These are phyloP conservation scores for Nakaseomyces nivariensis DNA, from an alignment of 1,139 yeast genomes.

Conservation along the genomic window DNA sequence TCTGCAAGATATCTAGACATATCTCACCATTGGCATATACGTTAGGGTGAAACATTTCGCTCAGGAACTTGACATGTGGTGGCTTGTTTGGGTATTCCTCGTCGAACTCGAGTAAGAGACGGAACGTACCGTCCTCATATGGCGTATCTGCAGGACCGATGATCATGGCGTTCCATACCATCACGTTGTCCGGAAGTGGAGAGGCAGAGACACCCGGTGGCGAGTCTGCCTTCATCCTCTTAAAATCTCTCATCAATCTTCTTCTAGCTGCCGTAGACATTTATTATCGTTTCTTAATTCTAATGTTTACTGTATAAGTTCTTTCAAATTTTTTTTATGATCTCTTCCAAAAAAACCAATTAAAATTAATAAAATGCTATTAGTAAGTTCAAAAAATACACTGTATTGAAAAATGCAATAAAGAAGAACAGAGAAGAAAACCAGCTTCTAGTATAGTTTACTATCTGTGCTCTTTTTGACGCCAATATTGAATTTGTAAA, in stretches of 20 bases:
- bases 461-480: too few species aligned
- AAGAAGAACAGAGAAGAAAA: too few species aligned
- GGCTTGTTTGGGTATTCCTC: conserved; percentile 98
- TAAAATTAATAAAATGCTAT: too few species aligned
- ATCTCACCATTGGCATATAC: conserved; percentile 93
- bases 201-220: conserved; percentile 98
- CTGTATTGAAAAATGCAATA: too few species aligned
- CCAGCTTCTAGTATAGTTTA: too few species aligned
- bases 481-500: too few species aligned
- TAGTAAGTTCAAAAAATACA: too few species aligned
- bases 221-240: conserved; percentile 97
- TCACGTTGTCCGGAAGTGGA: conserved; percentile 92
- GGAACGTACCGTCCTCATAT: conserved; percentile 94
- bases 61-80: conserved; percentile 79
- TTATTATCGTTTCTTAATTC: background rate
- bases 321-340: too few species aligned
- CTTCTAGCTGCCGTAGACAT: conserved; percentile 99
- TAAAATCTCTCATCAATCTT: conserved; percentile 97
- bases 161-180: conserved; percentile 97
- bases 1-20: conserved; percentile 90
- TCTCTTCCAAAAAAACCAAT: background rate
- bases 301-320: too few species aligned
- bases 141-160: conserved; percentile 98
- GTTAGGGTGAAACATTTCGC: conserved; percentile 97
- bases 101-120: conserved; percentile 77